Evolutionary conservation across 495 filamentous ascomycete genomes (phyloP), one percentile per base, ranked within the genome.

Genomic region (Penicillium soppii): DNA sequence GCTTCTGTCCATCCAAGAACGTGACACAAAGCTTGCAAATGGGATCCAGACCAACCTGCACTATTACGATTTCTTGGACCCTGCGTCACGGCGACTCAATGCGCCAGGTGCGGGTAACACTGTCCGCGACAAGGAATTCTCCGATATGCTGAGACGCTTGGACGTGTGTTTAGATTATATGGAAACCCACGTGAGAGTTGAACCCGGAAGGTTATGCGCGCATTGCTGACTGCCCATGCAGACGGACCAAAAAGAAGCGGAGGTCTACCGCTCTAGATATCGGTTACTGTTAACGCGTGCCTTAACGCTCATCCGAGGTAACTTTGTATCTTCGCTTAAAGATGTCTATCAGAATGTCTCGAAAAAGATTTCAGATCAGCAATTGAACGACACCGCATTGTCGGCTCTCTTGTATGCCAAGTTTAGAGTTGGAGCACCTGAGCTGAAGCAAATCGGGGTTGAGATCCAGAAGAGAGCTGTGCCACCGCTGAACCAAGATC

Each of bases 131-230:
- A 82, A 85, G 56, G 87, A 85, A 47, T 97, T 92, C 61, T 85
- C 82, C 8, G 88, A 95, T 50, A 92, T 97, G 78, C 70, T 97
- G 20, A 73, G 79, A 22, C 92, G 86, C 47, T 72, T 98, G 12
- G 91, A 97, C 65, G 81, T 84, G 41, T 97, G 94, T 65, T 78
- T 98, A 57, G 88, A 83, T 40, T 96, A 95, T 57, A 95, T 96
- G 91, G 79, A 85, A 47, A 70, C 77, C 43, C 88, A 96, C 72
- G 89, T 91, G 57, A 65, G 86, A 59, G 23, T 45, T 9, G 27
- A 2, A 9, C 12, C 25, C 5, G 12, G 17, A 12, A 29, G 17
- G 16, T 10, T 42, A 43, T 12, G 16, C 4, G 41, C 9, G 8
- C 29, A 13, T 27, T 17, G 33, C 56, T 59, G 65, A 56, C 65